Evolutionary conservation across 2,329 filamentous ascomycete genomes (phyloP).

Genomic region (Dothistroma pini): DNA sequence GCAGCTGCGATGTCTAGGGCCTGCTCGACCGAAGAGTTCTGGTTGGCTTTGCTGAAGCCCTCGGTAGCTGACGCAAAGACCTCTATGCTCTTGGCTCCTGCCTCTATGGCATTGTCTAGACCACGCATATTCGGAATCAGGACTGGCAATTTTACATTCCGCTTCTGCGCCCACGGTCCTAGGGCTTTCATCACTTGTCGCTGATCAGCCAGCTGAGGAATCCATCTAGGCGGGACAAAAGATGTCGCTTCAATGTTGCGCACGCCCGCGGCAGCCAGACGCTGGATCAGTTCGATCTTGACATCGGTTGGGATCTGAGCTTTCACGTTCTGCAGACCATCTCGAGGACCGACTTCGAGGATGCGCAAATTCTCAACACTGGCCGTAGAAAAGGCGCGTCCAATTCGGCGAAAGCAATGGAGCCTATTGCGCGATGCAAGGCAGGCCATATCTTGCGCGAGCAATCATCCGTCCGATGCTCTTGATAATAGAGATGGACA

Average conservation of each 20-base stretch:
- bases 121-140: constrained; percentile 43
- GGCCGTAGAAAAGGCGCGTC: not conserved
- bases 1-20: constrained; percentile 34
- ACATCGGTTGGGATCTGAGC: constrained; percentile 11
- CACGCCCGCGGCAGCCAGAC: constrained; percentile 47
- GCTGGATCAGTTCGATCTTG: constrained; percentile 49
- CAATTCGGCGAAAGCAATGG: not conserved
- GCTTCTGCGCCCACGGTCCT: constrained; percentile 12
- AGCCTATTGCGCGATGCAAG: not conserved
- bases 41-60: constrained; percentile 43
- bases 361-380: not conserved
- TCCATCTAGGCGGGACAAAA: constrained; percentile 53
- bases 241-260: constrained; percentile 52
- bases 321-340: constrained; percentile 3
- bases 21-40: constrained; percentile 40
- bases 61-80: constrained; percentile 43
- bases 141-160: constrained; percentile 25
- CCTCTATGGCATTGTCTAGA: constrained; percentile 55
- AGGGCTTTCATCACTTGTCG: constrained; percentile 17
- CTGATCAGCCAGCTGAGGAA: constrained; percentile 44
- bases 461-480: not conserved
- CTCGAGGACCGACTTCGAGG: constrained; percentile 1
- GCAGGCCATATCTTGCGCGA: not conserved
- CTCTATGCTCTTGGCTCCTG: constrained; percentile 38
- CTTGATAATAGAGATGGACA: not conserved